Conservation (phyloP, 2,329 filamentous ascomycete species). For the Fusarium graminum region DNA sequence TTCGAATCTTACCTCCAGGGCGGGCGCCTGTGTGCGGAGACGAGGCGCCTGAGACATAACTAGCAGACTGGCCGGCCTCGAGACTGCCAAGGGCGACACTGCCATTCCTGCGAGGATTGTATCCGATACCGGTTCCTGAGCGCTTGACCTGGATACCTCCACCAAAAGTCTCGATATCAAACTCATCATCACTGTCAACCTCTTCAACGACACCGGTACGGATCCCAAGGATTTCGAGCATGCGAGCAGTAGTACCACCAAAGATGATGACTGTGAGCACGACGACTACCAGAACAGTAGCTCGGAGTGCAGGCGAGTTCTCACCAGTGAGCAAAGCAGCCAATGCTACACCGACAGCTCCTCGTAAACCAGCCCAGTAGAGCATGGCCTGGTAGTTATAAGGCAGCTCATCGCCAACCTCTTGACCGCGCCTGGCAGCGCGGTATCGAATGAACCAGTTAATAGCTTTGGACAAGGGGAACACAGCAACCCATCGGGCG, state of each 20-base stretch:
- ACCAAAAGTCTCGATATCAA: slow-evolving; percentile 87
- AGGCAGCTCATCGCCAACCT: slow-evolving; percentile 87
- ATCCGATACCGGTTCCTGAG: slow-evolving; percentile 80
- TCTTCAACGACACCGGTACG: slow-evolving; percentile 96
- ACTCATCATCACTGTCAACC: slow-evolving; percentile 97
- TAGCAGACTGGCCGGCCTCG: slow-evolving; percentile 54
- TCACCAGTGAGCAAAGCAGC: slow-evolving; percentile 88
- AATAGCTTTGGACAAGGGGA: slow-evolving; percentile 88
- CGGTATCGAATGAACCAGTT: slow-evolving; percentile 94
- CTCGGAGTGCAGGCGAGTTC: slow-evolving; percentile 85
- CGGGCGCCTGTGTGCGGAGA: slow-evolving; percentile 62
- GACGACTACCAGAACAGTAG: slow-evolving; percentile 96
- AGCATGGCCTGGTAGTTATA: slow-evolving; percentile 99
- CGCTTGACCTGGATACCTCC: slow-evolving; percentile 84
- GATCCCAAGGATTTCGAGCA: slow-evolving; percentile 98
- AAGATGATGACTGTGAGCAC: slow-evolving; percentile 99
- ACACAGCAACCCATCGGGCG: slow-evolving; percentile 93
- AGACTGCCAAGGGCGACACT: slow-evolving; percentile 71
- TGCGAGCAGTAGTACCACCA: slow-evolving; percentile 94
- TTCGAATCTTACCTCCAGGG: slow-evolving; percentile 65
- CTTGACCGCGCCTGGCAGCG: slow-evolving; percentile 77
- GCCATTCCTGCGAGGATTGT: slow-evolving; percentile 76
- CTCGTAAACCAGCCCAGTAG: slow-evolving; percentile 97
- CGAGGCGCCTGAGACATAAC: slow-evolving; percentile 67
- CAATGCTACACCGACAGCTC: slow-evolving; percentile 94